Evolutionary conservation across 768 basidiomycete genomes (phyloP).

Genomic region (Scleroderma bovista): DNA sequence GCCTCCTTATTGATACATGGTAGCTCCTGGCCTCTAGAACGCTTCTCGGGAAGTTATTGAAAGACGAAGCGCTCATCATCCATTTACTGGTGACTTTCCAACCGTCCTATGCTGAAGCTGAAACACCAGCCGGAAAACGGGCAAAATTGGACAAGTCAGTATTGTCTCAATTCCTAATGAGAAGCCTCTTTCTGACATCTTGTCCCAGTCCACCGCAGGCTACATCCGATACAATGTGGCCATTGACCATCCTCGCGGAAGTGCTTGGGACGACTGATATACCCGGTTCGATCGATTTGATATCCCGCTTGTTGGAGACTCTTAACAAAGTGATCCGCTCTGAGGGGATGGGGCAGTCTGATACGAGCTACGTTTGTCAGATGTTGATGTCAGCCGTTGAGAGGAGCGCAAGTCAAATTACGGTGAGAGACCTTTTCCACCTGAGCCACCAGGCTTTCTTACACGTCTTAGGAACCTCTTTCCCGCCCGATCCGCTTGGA

Average conservation of each 20-base stretch:
- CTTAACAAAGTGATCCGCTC: conserved; percentile 61
- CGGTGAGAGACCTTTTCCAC: conserved; percentile 33
- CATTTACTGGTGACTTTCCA: conserved; percentile 47
- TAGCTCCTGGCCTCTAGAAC: conserved; percentile 45
- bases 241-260: conserved; percentile 61
- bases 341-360: conserved; percentile 49
- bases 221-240: conserved; percentile 36
- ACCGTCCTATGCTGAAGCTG: conserved; percentile 36
- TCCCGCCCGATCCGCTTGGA: conserved; percentile 70
- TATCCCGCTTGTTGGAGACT: conserved; percentile 67
- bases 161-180: neutral
- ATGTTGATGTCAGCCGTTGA: conserved; percentile 80
- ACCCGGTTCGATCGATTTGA: conserved; percentile 65
- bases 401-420: conserved; percentile 50
- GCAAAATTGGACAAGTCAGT: conserved; percentile 53
- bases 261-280: conserved; percentile 58
- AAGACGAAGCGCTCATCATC: conserved; percentile 47
- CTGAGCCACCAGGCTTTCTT: neutral
- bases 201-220: conserved; percentile 13
- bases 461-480: conserved; percentile 40
- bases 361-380: conserved; percentile 75
- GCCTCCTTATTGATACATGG: neutral
- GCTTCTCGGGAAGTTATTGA: conserved; percentile 43
- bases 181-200: neutral
- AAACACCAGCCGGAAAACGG: conserved; percentile 57